Evolutionary conservation across 2,329 filamentous ascomycete genomes (phyloP).

Genomic region (Meredithiella fracta): DNA sequence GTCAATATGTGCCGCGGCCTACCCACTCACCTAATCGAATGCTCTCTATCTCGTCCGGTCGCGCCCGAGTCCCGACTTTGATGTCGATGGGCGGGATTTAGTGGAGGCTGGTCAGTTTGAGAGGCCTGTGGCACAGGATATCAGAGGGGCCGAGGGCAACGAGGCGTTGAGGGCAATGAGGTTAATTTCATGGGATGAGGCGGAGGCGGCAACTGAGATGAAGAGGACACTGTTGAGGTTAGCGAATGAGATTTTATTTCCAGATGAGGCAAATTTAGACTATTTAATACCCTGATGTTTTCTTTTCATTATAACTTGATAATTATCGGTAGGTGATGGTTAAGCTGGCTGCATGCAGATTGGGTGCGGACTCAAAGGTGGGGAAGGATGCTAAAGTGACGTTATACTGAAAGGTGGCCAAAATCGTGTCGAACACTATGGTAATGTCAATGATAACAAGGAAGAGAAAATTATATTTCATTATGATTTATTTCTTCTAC

Average conservation of each 20-base stretch:
- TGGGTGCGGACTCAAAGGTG: too few relatives aligned
- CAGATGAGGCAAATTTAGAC: background rate
- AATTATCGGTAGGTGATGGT: too few relatives aligned
- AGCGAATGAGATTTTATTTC: background rate
- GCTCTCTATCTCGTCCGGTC: background rate
- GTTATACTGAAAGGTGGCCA: too few relatives aligned
- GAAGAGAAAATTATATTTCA: too few relatives aligned
- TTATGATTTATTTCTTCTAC: too few relatives aligned
- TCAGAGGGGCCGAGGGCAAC: background rate
- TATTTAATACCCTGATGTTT: too few relatives aligned
- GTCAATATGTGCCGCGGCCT: background rate
- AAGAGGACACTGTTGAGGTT: background rate
- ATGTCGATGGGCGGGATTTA: background rate
- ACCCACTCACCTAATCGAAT: background rate
- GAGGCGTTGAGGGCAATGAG: background rate
- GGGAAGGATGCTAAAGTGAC: too few relatives aligned
- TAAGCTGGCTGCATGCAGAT: too few relatives aligned
- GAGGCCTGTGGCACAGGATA: background rate
- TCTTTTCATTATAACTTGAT: too few relatives aligned
- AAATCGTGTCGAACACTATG: too few relatives aligned
- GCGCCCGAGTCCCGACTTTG: background rate
- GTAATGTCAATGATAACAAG: too few relatives aligned
- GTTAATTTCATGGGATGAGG: background rate
- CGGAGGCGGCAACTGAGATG: background rate
- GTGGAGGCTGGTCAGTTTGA: background rate